phyloP scores from a whole-genome alignment of 2,329 filamentous ascomycete genomes.

The Apiospora saccharicola region DNA sequence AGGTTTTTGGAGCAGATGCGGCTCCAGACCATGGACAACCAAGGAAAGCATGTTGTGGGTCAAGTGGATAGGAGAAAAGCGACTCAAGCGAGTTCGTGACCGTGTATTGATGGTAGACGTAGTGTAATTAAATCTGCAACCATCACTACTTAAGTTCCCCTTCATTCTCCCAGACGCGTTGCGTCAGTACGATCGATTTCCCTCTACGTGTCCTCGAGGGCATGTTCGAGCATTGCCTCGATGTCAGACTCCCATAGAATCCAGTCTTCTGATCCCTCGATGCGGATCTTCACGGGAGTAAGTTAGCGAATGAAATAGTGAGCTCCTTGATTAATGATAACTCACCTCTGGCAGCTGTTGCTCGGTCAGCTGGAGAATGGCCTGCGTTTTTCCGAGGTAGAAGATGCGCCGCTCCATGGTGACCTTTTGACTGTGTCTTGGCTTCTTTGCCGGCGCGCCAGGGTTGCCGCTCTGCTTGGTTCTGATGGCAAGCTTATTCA shows the following conservation, averaged over 20 bases:
- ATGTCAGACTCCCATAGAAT: not conserved
- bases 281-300: not conserved
- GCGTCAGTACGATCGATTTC: not conserved
- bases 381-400: not conserved
- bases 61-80: not conserved
- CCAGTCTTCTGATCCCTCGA: not conserved
- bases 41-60: not conserved
- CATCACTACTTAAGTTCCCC: too few species aligned
- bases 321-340: not conserved
- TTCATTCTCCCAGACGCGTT: not conserved
- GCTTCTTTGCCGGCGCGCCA: not conserved
- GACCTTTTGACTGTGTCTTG: not conserved
- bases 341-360: not conserved
- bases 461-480: too few species aligned
- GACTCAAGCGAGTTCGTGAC: too few species aligned
- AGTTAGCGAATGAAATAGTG: not conserved
- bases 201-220: not conserved
- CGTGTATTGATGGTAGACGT: too few species aligned
- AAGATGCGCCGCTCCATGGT: not conserved
- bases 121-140: too few species aligned
- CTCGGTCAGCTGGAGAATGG: not conserved
- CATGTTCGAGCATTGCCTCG: not conserved
- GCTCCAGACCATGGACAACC: too few species aligned
- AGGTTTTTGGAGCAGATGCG: not conserved
- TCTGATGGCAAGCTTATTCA: not conserved